Base-by-base conservation (phyloP, 164 flowering plant species). In the Magnolia officinalis region DNA sequence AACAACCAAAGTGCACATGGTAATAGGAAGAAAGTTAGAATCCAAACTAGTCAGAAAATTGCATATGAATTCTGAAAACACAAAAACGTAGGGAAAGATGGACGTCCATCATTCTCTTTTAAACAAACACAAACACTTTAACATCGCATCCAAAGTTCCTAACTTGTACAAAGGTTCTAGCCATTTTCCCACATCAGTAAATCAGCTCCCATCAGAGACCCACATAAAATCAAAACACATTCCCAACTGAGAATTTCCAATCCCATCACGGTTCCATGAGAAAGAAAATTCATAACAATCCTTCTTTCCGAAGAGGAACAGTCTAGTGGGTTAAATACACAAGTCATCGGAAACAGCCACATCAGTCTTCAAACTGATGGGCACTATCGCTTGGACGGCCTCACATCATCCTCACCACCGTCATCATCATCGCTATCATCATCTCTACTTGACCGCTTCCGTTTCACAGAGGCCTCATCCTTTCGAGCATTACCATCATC, bases 301-400 rank as follows among this genome's bases (percentile, higher is more conserved):
- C 24, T 65, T 37, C 45, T 29, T 65, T 65, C 68, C 6, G 6
- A 37, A 37, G 45, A 37, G 45, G 45, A 37, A 37, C 45, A 65
- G 68, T 23, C 13, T 65, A 10, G 68, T 18, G 77, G 72, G 58
- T 70, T 29, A 50, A 50, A 75, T 78, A 83, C 85, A 81, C 75
- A 82, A 67, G 72, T 75, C 74, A 78, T 75, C 82, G 82, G 80
- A 64, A 64, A 50, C n/a, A 8, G 20, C 51, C 23, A 5, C n/a
- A 64, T 82, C 82, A 78, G 81, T 63, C 77, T 77, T 76, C 80
- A 80, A 78, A 67, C 80, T 14, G 59, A 73, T 14, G 37, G 8
- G 24, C 21, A 37, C 86, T 91, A 93, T 82, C 96, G 84, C 83
- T 93, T 93, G 82, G 96, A 78, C 67, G 94, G 94, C 78, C 98